phyloP scores from a whole-genome alignment of 2,329 filamentous ascomycete genomes.

The Mariannaea sp. region DNA sequence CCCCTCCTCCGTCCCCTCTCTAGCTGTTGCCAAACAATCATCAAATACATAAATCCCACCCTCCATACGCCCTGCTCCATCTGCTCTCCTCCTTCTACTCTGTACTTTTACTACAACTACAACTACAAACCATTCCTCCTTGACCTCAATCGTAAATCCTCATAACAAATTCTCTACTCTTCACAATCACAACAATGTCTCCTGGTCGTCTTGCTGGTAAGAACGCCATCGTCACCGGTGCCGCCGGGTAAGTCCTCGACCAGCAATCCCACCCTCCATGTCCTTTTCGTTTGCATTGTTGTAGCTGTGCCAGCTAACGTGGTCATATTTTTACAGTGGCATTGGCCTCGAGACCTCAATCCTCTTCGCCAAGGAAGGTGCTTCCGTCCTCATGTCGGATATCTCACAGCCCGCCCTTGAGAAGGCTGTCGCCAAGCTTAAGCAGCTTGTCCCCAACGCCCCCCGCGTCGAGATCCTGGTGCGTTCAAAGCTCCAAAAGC shows the following conservation, averaged over 20 bases:
- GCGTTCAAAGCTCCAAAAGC: slow-evolving; percentile 33
- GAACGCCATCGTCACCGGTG: slow-evolving; percentile 78
- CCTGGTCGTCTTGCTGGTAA: slow-evolving; percentile 61
- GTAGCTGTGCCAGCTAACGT: slow-evolving; percentile 11
- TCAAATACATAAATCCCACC: slow-evolving; percentile 15
- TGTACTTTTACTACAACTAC: no score
- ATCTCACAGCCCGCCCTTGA: slow-evolving; percentile 79
- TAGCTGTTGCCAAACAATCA: slow-evolving; percentile 1
- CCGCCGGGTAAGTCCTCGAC: slow-evolving; percentile 71
- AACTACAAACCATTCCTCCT: neutral
- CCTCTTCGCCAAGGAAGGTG: slow-evolving; percentile 87
- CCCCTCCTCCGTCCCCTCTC: slow-evolving; percentile 9
- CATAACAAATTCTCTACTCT: neutral
- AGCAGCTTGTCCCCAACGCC: slow-evolving; percentile 69
- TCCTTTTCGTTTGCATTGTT: neutral
- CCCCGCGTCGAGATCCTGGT: slow-evolving; percentile 64
- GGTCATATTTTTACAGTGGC: slow-evolving; percentile 59
- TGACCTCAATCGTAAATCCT: neutral
- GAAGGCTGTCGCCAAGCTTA: slow-evolving; percentile 75
- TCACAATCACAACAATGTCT: slow-evolving; percentile 35
- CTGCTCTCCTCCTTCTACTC: neutral
- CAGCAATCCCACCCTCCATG: no score
- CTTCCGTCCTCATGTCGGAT: slow-evolving; percentile 82
- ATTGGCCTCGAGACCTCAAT: slow-evolving; percentile 93
- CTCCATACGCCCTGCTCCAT: neutral